Evolutionary conservation across 169 alveolate genomes (phyloP).

Genomic region (Eimeria falciformis): DNA sequence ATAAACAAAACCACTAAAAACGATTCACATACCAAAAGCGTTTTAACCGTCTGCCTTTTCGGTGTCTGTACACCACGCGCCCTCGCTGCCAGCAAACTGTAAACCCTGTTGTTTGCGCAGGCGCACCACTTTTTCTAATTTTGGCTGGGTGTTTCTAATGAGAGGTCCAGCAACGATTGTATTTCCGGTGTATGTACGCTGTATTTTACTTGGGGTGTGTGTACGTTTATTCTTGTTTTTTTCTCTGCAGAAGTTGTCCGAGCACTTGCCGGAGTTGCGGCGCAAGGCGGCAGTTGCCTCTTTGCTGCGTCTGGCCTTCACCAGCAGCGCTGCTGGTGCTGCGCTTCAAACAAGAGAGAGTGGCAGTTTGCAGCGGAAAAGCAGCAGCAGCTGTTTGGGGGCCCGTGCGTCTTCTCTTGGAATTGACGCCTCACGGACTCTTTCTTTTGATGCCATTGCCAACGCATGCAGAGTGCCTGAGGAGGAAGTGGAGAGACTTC

Average conservation of each 20-base stretch:
- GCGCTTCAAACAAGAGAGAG: not conserved
- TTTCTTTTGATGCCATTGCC: constrained; percentile 37
- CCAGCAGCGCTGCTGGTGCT: constrained; percentile 59
- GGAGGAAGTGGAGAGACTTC: constrained; percentile 33
- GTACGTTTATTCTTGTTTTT: not conserved
- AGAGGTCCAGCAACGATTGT: not conserved
- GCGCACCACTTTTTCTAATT: not conserved
- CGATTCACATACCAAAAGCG: too few relatives aligned
- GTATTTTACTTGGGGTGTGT: not conserved
- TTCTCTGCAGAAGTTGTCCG: not conserved
- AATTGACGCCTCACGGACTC: constrained; percentile 21
- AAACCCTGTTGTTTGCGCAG: not conserved
- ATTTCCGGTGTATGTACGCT: not conserved
- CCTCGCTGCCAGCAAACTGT: too few relatives aligned
- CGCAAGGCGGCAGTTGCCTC: constrained; percentile 46
- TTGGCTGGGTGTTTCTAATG: not conserved
- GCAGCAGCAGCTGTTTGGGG: constrained; percentile 18
- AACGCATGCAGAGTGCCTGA: constrained; percentile 26
- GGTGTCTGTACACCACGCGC: too few relatives aligned
- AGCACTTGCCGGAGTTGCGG: constrained; percentile 7
- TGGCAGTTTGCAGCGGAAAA: not conserved
- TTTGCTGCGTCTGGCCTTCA: constrained; percentile 62
- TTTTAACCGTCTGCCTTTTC: too few relatives aligned
- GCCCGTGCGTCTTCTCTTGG: not conserved
- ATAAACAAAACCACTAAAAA: too few relatives aligned